Base-by-base conservation (phyloP, 768 basidiomycete species). In the Amanita rimosa region DNA sequence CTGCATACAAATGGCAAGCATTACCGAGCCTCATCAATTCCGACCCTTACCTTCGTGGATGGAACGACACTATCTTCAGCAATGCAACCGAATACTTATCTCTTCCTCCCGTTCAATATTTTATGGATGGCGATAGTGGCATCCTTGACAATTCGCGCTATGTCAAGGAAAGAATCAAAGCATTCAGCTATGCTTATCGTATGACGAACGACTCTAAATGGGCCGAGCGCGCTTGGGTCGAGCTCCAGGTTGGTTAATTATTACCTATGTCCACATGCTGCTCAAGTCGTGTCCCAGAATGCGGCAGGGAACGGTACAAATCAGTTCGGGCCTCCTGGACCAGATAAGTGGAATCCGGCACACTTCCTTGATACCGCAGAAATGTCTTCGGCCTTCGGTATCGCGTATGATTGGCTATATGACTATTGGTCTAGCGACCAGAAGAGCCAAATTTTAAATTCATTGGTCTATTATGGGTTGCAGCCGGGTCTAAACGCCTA, bases 341-440 rank as follows among this genome's bases (percentile, higher is more conserved):
- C 68, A 46, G 74, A 78, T 49, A 79, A 70, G 58, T 99, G 95
- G 96, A 96, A 98, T 67, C 72, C 81, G 4, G 53, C 41, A 1
- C 96, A 99, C 66, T 98, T 97, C 78, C 81, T 98, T 40, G 95
- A 95, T 62, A 69, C 78, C 16, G 94, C 83, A n/a, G 95, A 97
- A 64, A 73, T 96, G 54, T 81, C 81, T 14, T 80, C 85, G 21
- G 93, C 90, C 4, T 98, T 83, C 58, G 96, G 76, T 26, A 85
- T 93, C 53, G 95, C 84, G 1, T 99, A 98, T 58, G 96, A 99
- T 60, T 99, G 96, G 96, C 60, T 98, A 27, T 84, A 96, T 63
- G 85, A 92, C 47, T 69, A 75, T 46, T 95, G 85, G 88, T 78
- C 76, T 11, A 67, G 74, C 27, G 74, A 78, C 1, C 91, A 94